Evolutionary conservation across 305 asterid species (phyloP), one percentile per base, ranked within the genome.

Genomic region (Solanum hybrid): DNA sequence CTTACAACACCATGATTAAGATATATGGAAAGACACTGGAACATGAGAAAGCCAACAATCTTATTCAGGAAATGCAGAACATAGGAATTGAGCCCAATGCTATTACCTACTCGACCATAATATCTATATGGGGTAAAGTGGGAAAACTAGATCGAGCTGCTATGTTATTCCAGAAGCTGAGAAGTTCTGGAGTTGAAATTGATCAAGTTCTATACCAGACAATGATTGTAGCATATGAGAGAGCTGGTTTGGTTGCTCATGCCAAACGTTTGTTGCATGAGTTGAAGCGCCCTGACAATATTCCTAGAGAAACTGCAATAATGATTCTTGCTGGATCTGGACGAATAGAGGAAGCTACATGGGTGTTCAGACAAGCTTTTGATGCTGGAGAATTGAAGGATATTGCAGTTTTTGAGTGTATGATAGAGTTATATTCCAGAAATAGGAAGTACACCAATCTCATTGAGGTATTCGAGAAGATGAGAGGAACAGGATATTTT

Each of bases 161-260:
- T 2, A 93, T 93, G 91, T 90, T 97, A 89, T 97, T 97, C 88
- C 97, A 97, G 90, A 97, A 97, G 92, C 95, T 97, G 11, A 90
- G 98, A 51, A 94, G 91, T 91, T 95, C 99, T 40, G 99, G 99
- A 17, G 69, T 94, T 87, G 95, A 94, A 88, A 94, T 97, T 12
- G 99, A 97, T 90, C 98, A 95, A 86, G 96, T 97, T 89, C 94
- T 97, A n/a, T 97, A 96, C 87, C 99, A 95, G 91, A 96, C 98
- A 6, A 97, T 97, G 98, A 96, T 97, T 22, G 97, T 95, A 69
- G 99, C 96, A 6, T 97, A 96, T 84, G 99, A 96, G 89, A 94
- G 94, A 88, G 99, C 99, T 22, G 99, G 99, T 69, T 91, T 97
- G 84, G 95, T 97, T 4, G 98, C 94, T 3, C 99, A 96, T 90